Conservation (phyloP, 2,329 filamentous ascomycete species). For the Aspergillus fischeri region DNA sequence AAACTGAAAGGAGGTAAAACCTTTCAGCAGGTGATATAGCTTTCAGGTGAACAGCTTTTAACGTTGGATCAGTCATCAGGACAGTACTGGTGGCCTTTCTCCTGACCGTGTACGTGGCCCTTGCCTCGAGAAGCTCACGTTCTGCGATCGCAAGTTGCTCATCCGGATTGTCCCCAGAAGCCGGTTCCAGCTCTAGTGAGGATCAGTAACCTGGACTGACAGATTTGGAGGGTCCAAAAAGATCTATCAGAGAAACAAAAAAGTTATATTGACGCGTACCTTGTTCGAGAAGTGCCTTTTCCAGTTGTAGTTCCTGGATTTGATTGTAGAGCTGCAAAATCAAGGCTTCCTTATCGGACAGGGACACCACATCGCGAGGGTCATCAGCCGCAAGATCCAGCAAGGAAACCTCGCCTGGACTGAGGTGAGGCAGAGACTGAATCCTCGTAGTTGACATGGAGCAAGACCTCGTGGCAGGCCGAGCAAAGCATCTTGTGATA, state of each 20-base stretch:
- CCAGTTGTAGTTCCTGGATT: conserved; percentile 66
- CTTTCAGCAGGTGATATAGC: conserved; percentile 63
- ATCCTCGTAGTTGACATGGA: conserved; percentile 34
- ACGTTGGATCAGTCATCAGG: conserved; percentile 67
- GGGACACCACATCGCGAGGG: conserved; percentile 47
- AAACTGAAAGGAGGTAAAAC: conserved; percentile 41
- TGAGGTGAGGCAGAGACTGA: conserved; percentile 29
- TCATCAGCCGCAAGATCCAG: conserved; percentile 42
- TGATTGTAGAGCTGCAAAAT: conserved; percentile 68
- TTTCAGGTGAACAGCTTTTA: conserved; percentile 71
- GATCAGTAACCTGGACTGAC: background rate
- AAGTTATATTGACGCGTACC: conserved; percentile 22
- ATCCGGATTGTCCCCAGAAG: conserved; percentile 50
- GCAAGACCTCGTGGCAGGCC: conserved; percentile 23
- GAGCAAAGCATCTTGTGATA: conserved; percentile 28
- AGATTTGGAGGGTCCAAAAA: background rate
- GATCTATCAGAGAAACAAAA: background rate
- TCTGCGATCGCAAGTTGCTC: conserved; percentile 53
- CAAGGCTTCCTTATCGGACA: conserved; percentile 64
- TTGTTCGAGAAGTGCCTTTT: conserved; percentile 62
- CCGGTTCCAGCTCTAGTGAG: conserved; percentile 29
- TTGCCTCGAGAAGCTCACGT: conserved; percentile 64
- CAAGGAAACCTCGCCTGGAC: conserved; percentile 31
- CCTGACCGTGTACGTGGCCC: conserved; percentile 64
- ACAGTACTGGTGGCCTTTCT: conserved; percentile 66